phyloP scores from a whole-genome alignment of 2,329 filamentous ascomycete species.

The Thelonectria discophora region DNA sequence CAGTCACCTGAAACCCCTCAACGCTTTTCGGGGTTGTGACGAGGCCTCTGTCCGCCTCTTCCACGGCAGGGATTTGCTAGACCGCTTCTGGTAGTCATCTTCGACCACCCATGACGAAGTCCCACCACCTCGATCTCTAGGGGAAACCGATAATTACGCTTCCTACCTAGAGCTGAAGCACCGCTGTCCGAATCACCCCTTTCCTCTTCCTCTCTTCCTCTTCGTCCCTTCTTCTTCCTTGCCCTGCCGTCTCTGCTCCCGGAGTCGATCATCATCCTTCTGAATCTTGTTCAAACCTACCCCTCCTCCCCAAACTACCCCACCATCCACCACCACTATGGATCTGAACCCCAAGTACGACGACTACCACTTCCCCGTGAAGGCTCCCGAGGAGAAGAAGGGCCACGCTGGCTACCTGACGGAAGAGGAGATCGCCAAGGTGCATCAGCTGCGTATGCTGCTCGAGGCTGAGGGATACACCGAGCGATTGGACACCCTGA shows the following conservation, averaged over 20 bases:
- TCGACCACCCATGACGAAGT: slow-evolving; percentile 44
- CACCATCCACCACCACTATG: slow-evolving; percentile 51
- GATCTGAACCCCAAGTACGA: slow-evolving; percentile 88
- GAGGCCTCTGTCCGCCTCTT: slow-evolving; percentile 10
- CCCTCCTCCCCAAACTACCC: slow-evolving; percentile 30
- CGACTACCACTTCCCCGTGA: slow-evolving; percentile 91
- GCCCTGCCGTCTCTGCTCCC: slow-evolving; percentile 8
- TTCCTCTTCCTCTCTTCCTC: slow-evolving; percentile 27
- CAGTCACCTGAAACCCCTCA: slow-evolving; percentile 27
- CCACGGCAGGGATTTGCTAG: slow-evolving; percentile 25
- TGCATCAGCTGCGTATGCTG: slow-evolving; percentile 83
- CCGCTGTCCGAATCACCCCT: slow-evolving; percentile 32
- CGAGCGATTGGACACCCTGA: slow-evolving; percentile 89
- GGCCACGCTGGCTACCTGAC: slow-evolving; percentile 92
- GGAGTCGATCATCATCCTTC: slow-evolving; percentile 14
- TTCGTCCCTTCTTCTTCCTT: slow-evolving; percentile 6
- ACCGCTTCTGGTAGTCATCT: slow-evolving; percentile 39
- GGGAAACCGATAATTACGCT: slow-evolving; percentile 43
- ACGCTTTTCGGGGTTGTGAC: slow-evolving; percentile 29
- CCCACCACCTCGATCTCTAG: slow-evolving; percentile 42
- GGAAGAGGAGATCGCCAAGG: slow-evolving; percentile 86
- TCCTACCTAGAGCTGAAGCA: slow-evolving; percentile 34
- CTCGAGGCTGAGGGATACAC: slow-evolving; percentile 86
- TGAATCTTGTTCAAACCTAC: slow-evolving; percentile 15
- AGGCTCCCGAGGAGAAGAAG: slow-evolving; percentile 71